Base-by-base conservation (phyloP, 2,329 filamentous ascomycete genomes). In the Penicillium sp. region DNA sequence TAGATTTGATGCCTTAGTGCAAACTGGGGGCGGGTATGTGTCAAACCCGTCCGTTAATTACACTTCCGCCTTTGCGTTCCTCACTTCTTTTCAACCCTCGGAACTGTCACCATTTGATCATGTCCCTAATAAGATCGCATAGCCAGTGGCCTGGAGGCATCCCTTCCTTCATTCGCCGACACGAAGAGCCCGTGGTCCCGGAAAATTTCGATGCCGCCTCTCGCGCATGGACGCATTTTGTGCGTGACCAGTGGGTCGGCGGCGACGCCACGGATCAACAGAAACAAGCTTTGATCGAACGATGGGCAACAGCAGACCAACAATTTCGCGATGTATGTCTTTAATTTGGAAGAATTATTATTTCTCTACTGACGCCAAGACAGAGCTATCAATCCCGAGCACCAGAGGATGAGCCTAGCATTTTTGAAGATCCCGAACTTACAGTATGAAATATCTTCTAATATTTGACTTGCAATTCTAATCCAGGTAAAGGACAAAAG, bases 181-280 rank as follows among this genome's bases (percentile, higher is more conserved):
- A 53, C n/a, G 44, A 53, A 14, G 41, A 53, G 45, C 50, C 43
- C 28, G 50, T 50, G n/a, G 10, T 1, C 4, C 4, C 2, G 14
- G 45, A 53, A 7, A 42, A 53, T 50, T 16, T 56, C 5, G 25
- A 27, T 41, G 31, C 44, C 25, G 46, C 53, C 36, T 38, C 53
- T 50, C 53, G 50, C 43, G 50, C 50, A 48, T 55, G 50, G 50
- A 53, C 50, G 38, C 28, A 44, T 43, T 55, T 53, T 50, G 47
- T 56, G 40, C 50, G 50, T 48, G 53, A 56, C 5, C 49, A 39
- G 47, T 53, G 50, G 53, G 51, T 33, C 44, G 36, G 25, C 10
- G 50, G 46, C 50, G 41, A 28, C 46, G 35, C 30, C 36, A 40
- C 41, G 22, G 47, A 56, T 53, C 40, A 53, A 46, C 50, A 53